phyloP scores from a whole-genome alignment of 2,329 filamentous ascomycete species.

The Septoria petroselini region DNA sequence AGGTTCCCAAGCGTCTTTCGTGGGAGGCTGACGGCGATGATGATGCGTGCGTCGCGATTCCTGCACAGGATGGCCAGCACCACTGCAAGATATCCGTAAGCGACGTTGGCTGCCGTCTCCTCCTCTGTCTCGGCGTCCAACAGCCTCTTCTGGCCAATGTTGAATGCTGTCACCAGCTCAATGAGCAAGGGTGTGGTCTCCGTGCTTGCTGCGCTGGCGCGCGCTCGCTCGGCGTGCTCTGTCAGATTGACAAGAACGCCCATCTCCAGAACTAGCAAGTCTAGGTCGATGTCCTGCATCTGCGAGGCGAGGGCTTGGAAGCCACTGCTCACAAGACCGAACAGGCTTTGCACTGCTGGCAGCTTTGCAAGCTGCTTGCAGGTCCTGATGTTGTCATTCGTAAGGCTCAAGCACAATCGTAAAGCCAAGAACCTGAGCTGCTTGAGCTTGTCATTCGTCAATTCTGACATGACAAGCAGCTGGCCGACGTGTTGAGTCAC shows the following conservation, averaged over 20 bases:
- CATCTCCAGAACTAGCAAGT: constrained; percentile 72
- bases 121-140: constrained; percentile 63
- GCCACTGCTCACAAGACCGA: constrained; percentile 28
- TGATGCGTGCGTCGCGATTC: constrained; percentile 43
- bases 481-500: constrained; percentile 23
- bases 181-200: constrained; percentile 22
- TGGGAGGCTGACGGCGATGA: constrained; percentile 41
- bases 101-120: constrained; percentile 75
- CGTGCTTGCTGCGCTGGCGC: constrained; percentile 21
- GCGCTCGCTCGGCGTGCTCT: constrained; percentile 67
- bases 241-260: constrained; percentile 85
- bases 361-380: constrained; percentile 63
- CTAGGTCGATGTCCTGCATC: constrained; percentile 51
- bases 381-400: constrained; percentile 71
- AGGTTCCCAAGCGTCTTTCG: constrained; percentile 50
- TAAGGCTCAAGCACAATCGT: constrained; percentile 77
- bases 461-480: constrained; percentile 20
- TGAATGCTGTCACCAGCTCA: constrained; percentile 32
- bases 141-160: constrained; percentile 30
- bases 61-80: constrained; percentile 78
- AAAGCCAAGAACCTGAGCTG: constrained; percentile 49
- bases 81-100: constrained; percentile 81
- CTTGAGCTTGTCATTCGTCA: constrained; percentile 15
- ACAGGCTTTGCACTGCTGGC: constrained; percentile 47
- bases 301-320: constrained; percentile 27